Evolutionary conservation across 768 basidiomycete species (phyloP).

Genomic region (Gloeostereum incarnatum): DNA sequence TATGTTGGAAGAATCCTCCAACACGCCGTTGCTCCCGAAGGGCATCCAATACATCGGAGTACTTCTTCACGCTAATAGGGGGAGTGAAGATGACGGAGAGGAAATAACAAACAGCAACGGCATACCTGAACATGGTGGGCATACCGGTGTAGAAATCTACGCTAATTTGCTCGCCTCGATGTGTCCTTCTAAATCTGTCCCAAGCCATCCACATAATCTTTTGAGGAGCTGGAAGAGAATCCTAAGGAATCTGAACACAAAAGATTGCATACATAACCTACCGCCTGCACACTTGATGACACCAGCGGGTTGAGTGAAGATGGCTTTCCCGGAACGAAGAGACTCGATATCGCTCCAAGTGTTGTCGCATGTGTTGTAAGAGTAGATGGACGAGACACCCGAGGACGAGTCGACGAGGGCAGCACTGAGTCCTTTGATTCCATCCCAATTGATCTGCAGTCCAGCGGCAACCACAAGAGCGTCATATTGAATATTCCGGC

Average conservation of each 20-base stretch:
- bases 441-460: slow-evolving; percentile 77
- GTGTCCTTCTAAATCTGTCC: slow-evolving; percentile 65
- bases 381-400: slow-evolving; percentile 89
- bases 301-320: slow-evolving; percentile 94
- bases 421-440: slow-evolving; percentile 59
- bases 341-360: slow-evolving; percentile 76
- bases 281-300: slow-evolving; percentile 92
- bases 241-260: background rate
- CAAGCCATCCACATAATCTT: slow-evolving; percentile 98
- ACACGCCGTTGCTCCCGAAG: slow-evolving; percentile 75
- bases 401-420: slow-evolving; percentile 73
- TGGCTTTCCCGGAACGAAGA: slow-evolving; percentile 68
- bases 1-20: slow-evolving; percentile 73
- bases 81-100: too few species aligned
- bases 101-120: too few species aligned
- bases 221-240: slow-evolving; percentile 50
- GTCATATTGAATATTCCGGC: slow-evolving; percentile 71
- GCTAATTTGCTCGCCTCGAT: slow-evolving; percentile 45
- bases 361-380: slow-evolving; percentile 84
- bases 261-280: slow-evolving; percentile 16
- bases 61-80: slow-evolving; percentile 98
- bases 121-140: slow-evolving; percentile 94
- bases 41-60: slow-evolving; percentile 76
- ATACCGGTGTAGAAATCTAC: slow-evolving; percentile 83
- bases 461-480: slow-evolving; percentile 84